A percentile compares a stretch with the other conserved stretches of the same genome.
phyloP scores from a whole-genome alignment of 1,284 basidiomycete species.

The Cryptococcus sp. region DNA sequence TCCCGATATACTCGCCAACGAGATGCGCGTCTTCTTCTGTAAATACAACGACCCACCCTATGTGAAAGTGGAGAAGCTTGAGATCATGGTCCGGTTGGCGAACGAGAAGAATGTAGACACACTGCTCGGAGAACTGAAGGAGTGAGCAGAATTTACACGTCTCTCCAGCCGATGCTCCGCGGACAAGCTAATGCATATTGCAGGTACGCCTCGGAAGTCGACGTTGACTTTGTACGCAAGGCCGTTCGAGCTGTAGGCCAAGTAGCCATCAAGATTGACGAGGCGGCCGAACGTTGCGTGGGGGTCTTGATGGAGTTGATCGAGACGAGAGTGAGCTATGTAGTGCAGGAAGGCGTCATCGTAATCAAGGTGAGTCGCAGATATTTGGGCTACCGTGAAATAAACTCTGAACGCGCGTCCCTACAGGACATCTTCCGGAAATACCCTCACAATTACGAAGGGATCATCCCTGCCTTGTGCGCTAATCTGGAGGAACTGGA shows the following conservation, averaged over 20 bases:
- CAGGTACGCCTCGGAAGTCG: conserved; percentile 97
- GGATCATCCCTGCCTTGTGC: conserved; percentile 88
- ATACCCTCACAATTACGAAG: conserved; percentile 95
- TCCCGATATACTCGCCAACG: conserved; percentile 88
- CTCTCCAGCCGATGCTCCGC: too few relatives aligned
- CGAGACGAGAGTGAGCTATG: conserved; percentile 92
- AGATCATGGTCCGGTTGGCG: conserved; percentile 96
- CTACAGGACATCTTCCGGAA: conserved; percentile 85
- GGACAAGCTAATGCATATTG: too few relatives aligned
- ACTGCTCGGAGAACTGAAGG: conserved; percentile 89
- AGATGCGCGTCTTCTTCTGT: conserved; percentile 99
- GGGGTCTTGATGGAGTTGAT: conserved; percentile 82
- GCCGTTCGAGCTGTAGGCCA: conserved; percentile 95
- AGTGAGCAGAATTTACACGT: conserved; percentile 60
- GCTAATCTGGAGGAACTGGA: conserved; percentile 89
- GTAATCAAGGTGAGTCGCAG: conserved; percentile 70
- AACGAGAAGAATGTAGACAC: conserved; percentile 87
- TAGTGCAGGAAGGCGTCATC: conserved; percentile 95
- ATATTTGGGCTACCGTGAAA: neutral
- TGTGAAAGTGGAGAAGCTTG: conserved; percentile 96
- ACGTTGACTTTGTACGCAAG: conserved; percentile 96
- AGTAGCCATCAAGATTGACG: conserved; percentile 93
- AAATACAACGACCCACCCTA: conserved; percentile 99
- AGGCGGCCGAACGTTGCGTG: conserved; percentile 87
- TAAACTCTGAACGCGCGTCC: neutral